These are phyloP conservation scores for Coprinopsis strossmayeri DNA, from an alignment of 768 basidiomycete genomes.

Conservation along the genomic window DNA sequence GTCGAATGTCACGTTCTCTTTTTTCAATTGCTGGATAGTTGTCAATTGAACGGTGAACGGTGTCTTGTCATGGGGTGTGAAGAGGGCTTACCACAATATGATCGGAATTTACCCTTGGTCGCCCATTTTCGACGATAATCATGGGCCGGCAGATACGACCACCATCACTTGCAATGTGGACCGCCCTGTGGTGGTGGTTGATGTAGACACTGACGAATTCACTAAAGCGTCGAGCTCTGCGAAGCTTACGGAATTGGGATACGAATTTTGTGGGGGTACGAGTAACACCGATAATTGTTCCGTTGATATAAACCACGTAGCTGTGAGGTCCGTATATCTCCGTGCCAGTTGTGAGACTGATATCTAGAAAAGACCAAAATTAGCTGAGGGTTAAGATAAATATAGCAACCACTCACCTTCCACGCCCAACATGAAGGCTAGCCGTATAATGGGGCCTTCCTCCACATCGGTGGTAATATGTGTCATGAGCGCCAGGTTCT, in stretches of 20 bases:
- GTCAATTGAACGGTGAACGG: too few species aligned
- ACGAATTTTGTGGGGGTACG: conserved; percentile 83
- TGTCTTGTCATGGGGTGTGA: background rate
- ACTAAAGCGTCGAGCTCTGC: conserved; percentile 86
- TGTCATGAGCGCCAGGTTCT: conserved; percentile 98
- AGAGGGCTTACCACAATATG: conserved; percentile 62
- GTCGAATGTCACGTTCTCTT: conserved; percentile 76
- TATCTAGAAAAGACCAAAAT: conserved; percentile 48
- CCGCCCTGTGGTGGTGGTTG: conserved; percentile 90
- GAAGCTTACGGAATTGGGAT: conserved; percentile 81
- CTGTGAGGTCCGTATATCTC: conserved; percentile 94
- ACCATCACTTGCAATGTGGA: conserved; percentile 95
- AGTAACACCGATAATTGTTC: conserved; percentile 90
- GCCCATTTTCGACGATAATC: conserved; percentile 88
- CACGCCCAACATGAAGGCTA: conserved; percentile 93
- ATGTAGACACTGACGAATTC: conserved; percentile 97
- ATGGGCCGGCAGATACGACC: conserved; percentile 96
- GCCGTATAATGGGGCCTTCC: conserved; percentile 84
- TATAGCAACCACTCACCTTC: conserved; percentile 57
- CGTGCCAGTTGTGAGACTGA: conserved; percentile 83
- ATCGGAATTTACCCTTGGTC: conserved; percentile 68
- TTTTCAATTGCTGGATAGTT: conserved; percentile 88
- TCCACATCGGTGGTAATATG: conserved; percentile 99
- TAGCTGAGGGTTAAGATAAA: conserved; percentile 1
- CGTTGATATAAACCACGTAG: conserved; percentile 96